Conservation (phyloP, 1,284 basidiomycete species). For the Moesziomyces aphidis region DNA sequence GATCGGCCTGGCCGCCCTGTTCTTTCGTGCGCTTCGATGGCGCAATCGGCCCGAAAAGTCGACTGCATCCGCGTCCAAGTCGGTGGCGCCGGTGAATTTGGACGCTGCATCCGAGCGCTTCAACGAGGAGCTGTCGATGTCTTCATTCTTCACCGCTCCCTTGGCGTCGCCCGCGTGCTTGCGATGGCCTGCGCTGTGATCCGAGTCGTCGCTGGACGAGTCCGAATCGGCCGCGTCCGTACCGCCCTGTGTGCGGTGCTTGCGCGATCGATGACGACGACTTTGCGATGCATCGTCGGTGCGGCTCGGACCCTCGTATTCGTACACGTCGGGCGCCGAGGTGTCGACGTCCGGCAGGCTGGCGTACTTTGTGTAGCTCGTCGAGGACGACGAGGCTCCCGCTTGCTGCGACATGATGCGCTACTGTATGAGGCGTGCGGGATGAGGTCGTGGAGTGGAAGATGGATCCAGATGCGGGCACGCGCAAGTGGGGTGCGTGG, state of each 20-base stretch:
- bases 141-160: conserved; percentile 7
- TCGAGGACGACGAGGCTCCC: conserved; percentile 1
- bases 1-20: conserved; percentile 4
- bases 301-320: conserved; percentile 13
- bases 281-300: conserved; percentile 1
- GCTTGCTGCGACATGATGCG: conserved; percentile 20
- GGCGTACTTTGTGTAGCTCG: conserved; percentile 39
- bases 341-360: conserved; percentile 44
- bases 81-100: conserved; percentile 31
- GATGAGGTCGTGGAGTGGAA: conserved; percentile 3
- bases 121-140: conserved; percentile 32
- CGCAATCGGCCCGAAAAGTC: conserved; percentile 39
- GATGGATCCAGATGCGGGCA: background rate
- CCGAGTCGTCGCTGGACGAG: conserved; percentile 26
- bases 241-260: conserved; percentile 1
- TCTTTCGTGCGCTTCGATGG: conserved; percentile 2
- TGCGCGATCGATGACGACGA: conserved; percentile 12
- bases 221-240: conserved; percentile 12
- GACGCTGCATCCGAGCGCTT: conserved; percentile 22
- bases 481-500: background rate
- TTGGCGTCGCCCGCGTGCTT: conserved; percentile 31
- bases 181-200: conserved; percentile 12
- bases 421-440: no score
- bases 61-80: conserved; percentile 5
- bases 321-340: conserved; percentile 44